Conservation (phyloP, 176 grass and related monocot species). For the Metroxylon sagu region DNA sequence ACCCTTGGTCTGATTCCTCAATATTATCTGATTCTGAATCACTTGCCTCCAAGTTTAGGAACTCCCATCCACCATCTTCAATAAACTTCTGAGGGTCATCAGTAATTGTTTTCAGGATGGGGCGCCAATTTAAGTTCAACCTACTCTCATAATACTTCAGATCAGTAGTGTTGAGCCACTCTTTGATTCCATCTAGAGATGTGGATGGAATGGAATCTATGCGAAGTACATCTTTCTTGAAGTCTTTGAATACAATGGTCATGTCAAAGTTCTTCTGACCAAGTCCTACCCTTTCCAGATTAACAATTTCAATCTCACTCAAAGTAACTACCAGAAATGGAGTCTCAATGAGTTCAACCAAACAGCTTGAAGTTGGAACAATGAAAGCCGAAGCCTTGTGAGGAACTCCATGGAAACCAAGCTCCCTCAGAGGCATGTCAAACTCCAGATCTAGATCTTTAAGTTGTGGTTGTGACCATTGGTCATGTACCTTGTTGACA, state of each 20-base stretch:
- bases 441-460: constrained; percentile 67
- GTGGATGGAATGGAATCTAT: constrained; percentile 78
- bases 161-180: constrained; percentile 86
- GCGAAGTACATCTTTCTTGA: constrained; percentile 76
- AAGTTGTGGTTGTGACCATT: constrained; percentile 69
- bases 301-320: constrained; percentile 88
- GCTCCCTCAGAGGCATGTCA: constrained; percentile 61
- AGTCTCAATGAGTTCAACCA: constrained; percentile 70
- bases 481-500: constrained; percentile 73
- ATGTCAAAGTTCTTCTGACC: constrained; percentile 90
- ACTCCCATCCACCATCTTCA: constrained; percentile 79
- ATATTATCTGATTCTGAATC: constrained; percentile 70
- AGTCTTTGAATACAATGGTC: constrained; percentile 93
- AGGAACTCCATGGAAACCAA: constrained; percentile 88
- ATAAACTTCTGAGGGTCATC: constrained; percentile 86
- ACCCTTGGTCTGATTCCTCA: constrained; percentile 80
- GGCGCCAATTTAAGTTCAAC: constrained; percentile 82
- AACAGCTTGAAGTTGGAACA: constrained; percentile 76
- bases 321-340: constrained; percentile 72
- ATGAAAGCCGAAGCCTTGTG: constrained; percentile 78
- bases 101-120: constrained; percentile 85
- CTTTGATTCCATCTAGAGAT: constrained; percentile 72
- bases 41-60: constrained; percentile 87
- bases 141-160: constrained; percentile 92
- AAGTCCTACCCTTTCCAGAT: constrained; percentile 79